Conservation (phyloP, 208 protist genomes). For the Leishmania major region DNA sequence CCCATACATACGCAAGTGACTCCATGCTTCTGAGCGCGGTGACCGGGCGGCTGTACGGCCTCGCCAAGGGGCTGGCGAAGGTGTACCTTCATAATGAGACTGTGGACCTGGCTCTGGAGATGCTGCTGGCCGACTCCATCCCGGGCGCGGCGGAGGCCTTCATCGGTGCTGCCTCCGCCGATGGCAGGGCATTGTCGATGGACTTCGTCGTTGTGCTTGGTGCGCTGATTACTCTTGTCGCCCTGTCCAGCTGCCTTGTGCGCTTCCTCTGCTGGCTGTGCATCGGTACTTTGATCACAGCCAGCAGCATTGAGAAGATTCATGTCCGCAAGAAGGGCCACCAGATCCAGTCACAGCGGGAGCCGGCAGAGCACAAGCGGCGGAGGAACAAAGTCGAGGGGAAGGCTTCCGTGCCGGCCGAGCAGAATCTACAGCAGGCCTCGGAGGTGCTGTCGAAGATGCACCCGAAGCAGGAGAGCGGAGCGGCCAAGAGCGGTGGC, state of each 20-base stretch:
- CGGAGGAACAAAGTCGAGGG: slow-evolving; percentile 31
- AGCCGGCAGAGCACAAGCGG: slow-evolving; percentile 26
- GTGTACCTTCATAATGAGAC: slow-evolving; percentile 51
- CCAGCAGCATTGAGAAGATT: slow-evolving; percentile 35
- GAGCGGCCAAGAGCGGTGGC: background rate
- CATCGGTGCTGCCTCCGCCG: slow-evolving; percentile 27
- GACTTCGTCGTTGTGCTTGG: slow-evolving; percentile 37
- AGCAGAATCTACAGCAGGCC: slow-evolving; percentile 35
- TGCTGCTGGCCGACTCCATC: slow-evolving; percentile 33
- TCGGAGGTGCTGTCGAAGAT: slow-evolving; percentile 18
- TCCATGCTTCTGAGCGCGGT: slow-evolving; percentile 16
- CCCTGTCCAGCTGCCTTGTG: slow-evolving; percentile 35
- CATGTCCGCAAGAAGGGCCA: slow-evolving; percentile 30
- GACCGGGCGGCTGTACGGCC: slow-evolving; percentile 18
- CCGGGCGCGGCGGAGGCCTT: slow-evolving; percentile 41
- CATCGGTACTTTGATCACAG: slow-evolving; percentile 32
- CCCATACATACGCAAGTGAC: slow-evolving; percentile 6
- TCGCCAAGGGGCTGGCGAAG: slow-evolving; percentile 26
- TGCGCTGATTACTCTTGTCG: slow-evolving; percentile 28
- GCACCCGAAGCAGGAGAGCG: slow-evolving; percentile 1
- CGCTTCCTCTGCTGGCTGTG: slow-evolving; percentile 48
- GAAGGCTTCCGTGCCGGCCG: slow-evolving; percentile 18
- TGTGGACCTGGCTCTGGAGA: slow-evolving; percentile 28
- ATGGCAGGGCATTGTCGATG: slow-evolving; percentile 40
- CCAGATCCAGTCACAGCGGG: slow-evolving; percentile 35